phyloP scores from a whole-genome alignment of 768 basidiomycete genomes.

The Candolleomyces efflorescens region DNA sequence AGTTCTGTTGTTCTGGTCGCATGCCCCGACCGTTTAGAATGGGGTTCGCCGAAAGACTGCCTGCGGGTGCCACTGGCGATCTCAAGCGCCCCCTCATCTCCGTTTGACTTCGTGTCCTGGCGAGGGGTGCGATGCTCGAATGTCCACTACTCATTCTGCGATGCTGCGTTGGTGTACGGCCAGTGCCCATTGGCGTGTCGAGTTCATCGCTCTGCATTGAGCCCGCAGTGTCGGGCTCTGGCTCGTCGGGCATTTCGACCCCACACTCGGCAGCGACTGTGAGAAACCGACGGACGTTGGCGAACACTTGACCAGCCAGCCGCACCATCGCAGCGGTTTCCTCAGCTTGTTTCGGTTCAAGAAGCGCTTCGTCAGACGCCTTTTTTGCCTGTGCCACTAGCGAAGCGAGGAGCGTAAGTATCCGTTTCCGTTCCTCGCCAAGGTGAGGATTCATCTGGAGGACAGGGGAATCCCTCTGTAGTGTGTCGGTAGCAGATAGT shows the following conservation, averaged over 20 bases:
- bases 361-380: constrained; percentile 48
- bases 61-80: constrained; percentile 1
- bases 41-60: constrained; percentile 4
- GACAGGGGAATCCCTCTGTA: constrained; percentile 75
- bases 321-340: constrained; percentile 79
- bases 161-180: constrained; percentile 31
- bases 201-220: constrained; percentile 16
- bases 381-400: constrained; percentile 79
- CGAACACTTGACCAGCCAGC: constrained; percentile 76
- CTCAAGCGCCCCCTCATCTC: constrained; percentile 10
- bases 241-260: constrained; percentile 51
- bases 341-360: constrained; percentile 41
- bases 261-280: constrained; percentile 73
- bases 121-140: constrained; percentile 12
- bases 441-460: constrained; percentile 64
- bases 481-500: constrained; percentile 76
- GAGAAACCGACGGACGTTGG: constrained; percentile 76
- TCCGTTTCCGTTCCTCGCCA: constrained; percentile 73
- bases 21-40: not conserved
- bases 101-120: constrained; percentile 11
- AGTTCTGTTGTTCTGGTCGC: constrained; percentile 3
- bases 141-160: constrained; percentile 16
- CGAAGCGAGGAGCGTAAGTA: constrained; percentile 75
- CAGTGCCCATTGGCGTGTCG: constrained; percentile 19
- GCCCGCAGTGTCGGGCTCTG: constrained; percentile 17